A percentile compares a stretch with the other conserved stretches of the same genome.
These are phyloP conservation scores for Chlamydomonas asymmetrica DNA, from an alignment of 139 green algal species.

Conservation along the genomic window DNA sequence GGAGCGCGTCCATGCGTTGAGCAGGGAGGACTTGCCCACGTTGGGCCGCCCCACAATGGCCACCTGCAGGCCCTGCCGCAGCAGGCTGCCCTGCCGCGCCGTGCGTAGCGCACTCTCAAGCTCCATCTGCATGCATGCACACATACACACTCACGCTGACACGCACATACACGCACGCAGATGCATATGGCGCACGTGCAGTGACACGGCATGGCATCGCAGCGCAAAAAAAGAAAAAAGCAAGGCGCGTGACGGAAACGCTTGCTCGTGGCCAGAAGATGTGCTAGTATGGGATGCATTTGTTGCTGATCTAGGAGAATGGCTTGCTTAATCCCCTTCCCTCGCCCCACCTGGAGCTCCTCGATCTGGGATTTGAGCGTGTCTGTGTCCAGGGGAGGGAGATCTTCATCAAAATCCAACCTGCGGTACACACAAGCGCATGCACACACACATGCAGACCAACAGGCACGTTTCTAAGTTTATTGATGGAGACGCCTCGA, in stretches of 20 bases:
- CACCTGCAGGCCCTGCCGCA: constrained; percentile 72
- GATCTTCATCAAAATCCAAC: constrained; percentile 96
- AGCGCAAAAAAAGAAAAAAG: too few relatives aligned
- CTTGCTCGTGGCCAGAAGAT: too few relatives aligned
- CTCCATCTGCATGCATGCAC: constrained; percentile 45
- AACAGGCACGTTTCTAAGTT: too few relatives aligned
- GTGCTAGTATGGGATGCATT: too few relatives aligned
- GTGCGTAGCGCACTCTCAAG: constrained; percentile 69
- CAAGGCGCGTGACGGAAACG: too few relatives aligned
- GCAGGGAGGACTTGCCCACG: constrained; percentile 92
- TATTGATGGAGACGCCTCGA: too few relatives aligned
- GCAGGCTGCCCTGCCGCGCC: constrained; percentile 61
- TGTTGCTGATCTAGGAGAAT: constrained; percentile 5
- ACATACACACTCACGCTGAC: too few relatives aligned
- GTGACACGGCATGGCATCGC: too few relatives aligned
- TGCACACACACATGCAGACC: too few relatives aligned
- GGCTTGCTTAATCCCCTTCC: constrained; percentile 36
- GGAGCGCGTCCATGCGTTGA: constrained; percentile 85
- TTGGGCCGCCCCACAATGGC: constrained; percentile 73
- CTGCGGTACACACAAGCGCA: too few relatives aligned
- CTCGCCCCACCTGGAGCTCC: constrained; percentile 34
- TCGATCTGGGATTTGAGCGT: constrained; percentile 49
- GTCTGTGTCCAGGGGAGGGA: constrained; percentile 73
- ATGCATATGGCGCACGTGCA: too few relatives aligned
- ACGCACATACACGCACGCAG: too few relatives aligned